Evolutionary conservation across 2,329 filamentous ascomycete genomes (phyloP).

Genomic region (Chrysoporthe deuterocubensis): DNA sequence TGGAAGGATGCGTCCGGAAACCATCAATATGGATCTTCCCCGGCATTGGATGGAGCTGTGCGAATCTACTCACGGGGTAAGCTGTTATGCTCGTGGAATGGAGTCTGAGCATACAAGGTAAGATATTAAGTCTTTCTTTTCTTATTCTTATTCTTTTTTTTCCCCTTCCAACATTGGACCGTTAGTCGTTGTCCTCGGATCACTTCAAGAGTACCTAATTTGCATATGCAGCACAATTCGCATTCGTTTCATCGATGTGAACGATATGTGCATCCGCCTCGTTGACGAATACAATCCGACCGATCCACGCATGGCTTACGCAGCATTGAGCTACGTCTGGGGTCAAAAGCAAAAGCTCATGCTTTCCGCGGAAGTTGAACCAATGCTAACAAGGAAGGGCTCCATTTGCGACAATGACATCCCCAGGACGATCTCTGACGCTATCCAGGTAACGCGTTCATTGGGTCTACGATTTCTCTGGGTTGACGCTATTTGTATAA

Average conservation of each 20-base stretch:
- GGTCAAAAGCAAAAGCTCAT: slow-evolving; percentile 6
- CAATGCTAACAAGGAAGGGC: background rate
- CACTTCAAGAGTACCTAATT: background rate
- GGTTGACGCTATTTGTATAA: background rate
- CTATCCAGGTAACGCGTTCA: background rate
- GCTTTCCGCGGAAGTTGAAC: background rate
- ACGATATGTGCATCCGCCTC: background rate
- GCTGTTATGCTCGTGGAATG: background rate
- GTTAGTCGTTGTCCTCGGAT: background rate
- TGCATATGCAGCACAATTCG: background rate
- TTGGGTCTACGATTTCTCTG: background rate
- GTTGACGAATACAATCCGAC: background rate
- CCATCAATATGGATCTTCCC: background rate
- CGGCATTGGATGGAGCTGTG: background rate
- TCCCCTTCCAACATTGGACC: background rate
- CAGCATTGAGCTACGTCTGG: background rate
- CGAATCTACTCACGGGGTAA: background rate
- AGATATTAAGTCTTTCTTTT: background rate
- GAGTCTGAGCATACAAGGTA: background rate
- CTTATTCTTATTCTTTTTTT: background rate
- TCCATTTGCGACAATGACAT: background rate
- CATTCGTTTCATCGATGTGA: background rate
- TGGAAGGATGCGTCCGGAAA: background rate
- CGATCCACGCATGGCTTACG: background rate
- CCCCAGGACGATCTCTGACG: background rate